Conservation (phyloP, 1,284 basidiomycete genomes). For the Termitomyces sp. region DNA sequence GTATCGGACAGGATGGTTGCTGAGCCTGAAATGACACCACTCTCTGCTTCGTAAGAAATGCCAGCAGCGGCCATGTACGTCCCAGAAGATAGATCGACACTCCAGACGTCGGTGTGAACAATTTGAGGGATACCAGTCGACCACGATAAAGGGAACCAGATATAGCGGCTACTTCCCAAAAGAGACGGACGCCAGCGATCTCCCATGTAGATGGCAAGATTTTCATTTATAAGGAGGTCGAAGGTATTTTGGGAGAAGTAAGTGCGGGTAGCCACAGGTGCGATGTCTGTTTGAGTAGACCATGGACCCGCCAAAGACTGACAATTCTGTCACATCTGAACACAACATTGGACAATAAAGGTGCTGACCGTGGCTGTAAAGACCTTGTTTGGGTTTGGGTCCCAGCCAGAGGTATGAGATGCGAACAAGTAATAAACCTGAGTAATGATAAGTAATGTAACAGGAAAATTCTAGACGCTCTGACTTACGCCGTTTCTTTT, state of each 20-base stretch:
- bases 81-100: conserved; percentile 43
- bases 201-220: conserved; percentile 55
- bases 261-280: conserved; percentile 44
- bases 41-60: conserved; percentile 54
- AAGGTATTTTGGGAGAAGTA: conserved; percentile 62
- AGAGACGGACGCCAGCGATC: conserved; percentile 56
- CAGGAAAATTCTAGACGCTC: background rate
- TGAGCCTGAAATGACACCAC: conserved; percentile 44
- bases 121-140: conserved; percentile 47
- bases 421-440: conserved; percentile 57
- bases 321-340: background rate
- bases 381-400: conserved; percentile 58
- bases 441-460: background rate
- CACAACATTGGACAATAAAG: background rate
- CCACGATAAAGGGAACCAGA: conserved; percentile 59
- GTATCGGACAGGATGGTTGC: conserved; percentile 38
- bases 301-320: conserved; percentile 54
- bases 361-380: conserved; percentile 44
- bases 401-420: conserved; percentile 58
- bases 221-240: conserved; percentile 45
- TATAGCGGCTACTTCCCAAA: conserved; percentile 54
- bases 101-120: conserved; percentile 56
- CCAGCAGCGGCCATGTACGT: conserved; percentile 48
- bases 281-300: conserved; percentile 54
- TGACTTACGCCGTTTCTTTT: conserved; percentile 47